A percentile compares a stretch with the other conserved stretches of the same genome.
phyloP scores from a whole-genome alignment of 108 stramenopile species.

The Poteriospumella lacustris region DNA sequence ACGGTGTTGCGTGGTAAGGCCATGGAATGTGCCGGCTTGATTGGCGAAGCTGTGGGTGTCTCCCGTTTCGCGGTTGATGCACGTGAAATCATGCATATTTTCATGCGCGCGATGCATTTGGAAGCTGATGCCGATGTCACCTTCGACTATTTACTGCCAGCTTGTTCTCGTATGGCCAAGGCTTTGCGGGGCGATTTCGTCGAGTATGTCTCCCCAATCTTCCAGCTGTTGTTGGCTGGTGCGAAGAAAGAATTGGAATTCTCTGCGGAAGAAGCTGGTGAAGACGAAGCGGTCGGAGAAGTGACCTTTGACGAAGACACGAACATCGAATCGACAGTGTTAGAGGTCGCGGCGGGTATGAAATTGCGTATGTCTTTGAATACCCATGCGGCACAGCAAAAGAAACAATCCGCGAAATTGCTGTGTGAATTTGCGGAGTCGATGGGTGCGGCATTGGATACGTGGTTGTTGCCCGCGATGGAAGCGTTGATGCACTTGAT shows the following conservation, averaged over 20 bases:
- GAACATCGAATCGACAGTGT: background rate
- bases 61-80: constrained; percentile 4
- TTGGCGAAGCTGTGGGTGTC: constrained; percentile 25
- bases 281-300: constrained; percentile 15
- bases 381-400: constrained; percentile 20
- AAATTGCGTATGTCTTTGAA: constrained; percentile 3
- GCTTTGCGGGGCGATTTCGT: background rate
- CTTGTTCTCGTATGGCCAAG: constrained; percentile 21
- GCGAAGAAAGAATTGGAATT: constrained; percentile 17
- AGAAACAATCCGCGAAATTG: background rate
- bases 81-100: background rate
- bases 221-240: background rate
- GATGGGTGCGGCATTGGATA: background rate
- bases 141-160: constrained; percentile 26
- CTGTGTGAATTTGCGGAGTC: constrained; percentile 4
- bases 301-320: constrained; percentile 4
- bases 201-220: background rate
- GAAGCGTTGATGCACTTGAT: background rate
- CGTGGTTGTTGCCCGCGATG: background rate
- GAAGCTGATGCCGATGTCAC: constrained; percentile 8
- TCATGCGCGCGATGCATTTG: background rate
- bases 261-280: constrained; percentile 19
- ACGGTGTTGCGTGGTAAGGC: constrained; percentile 14
- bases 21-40: constrained; percentile 28
- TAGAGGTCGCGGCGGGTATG: background rate